Conservation (phyloP, 306 rosid species). For the Castanea mollissima region DNA sequence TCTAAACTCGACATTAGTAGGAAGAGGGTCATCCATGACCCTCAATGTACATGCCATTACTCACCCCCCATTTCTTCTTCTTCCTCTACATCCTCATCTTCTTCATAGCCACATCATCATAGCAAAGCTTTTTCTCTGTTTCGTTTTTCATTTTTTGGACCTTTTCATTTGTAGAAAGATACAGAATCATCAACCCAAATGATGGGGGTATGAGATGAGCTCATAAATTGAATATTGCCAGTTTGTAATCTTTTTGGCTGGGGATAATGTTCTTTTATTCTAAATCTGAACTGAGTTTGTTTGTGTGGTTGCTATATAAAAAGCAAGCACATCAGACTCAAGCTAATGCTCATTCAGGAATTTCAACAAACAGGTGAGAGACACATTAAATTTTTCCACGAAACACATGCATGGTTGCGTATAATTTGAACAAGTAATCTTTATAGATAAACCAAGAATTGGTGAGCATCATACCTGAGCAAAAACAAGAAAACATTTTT, state of each 20-base stretch:
- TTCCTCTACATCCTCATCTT: conserved; percentile 21
- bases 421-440: background rate
- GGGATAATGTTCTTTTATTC: conserved; percentile 6
- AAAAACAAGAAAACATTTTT: background rate
- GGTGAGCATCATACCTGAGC: background rate
- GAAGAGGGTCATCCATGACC: too few species aligned
- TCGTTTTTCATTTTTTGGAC: background rate
- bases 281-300: conserved; percentile 4
- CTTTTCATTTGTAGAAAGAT: conserved; percentile 14
- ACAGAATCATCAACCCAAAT: conserved; percentile 14
- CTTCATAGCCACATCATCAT: too few species aligned
- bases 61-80: too few species aligned
- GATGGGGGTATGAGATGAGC: conserved; percentile 7
- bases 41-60: too few species aligned
- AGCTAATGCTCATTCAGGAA: conserved; percentile 15
- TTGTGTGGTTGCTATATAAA: background rate
- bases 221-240: background rate
- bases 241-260: background rate
- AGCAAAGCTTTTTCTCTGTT: background rate
- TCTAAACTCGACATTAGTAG: too few species aligned
- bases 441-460: background rate
- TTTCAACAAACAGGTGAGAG: conserved; percentile 33
- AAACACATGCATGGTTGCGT: background rate
- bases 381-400: background rate
- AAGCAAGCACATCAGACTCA: background rate